Evolutionary conservation across 441 rosid genomes (phyloP).

Genomic region (Syzygium syzygioides): DNA sequence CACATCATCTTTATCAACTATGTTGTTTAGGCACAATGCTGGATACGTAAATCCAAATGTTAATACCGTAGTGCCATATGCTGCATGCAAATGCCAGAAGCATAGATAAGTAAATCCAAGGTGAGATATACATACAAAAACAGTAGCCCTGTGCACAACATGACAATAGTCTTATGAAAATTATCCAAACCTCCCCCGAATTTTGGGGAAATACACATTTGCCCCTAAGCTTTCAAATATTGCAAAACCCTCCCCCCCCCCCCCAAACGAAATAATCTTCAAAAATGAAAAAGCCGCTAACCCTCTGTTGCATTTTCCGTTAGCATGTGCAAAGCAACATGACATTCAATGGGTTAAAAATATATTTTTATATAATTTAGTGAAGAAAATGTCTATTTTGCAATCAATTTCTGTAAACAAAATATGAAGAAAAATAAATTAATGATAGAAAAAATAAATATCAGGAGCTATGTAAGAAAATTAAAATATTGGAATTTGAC

Average conservation of each 20-base stretch:
- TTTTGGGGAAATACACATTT: not conserved
- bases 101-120: not conserved
- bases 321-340: not conserved
- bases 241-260: not conserved
- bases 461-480: rapidly evolving
- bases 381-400: not conserved
- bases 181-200: not conserved
- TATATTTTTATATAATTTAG: not conserved
- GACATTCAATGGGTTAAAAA: not conserved
- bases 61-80: not conserved
- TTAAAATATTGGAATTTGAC: not conserved
- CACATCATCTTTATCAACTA: not conserved
- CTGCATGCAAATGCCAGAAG: not conserved
- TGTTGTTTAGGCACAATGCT: not conserved
- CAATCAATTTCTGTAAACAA: not conserved
- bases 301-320: not conserved
- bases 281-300: not conserved
- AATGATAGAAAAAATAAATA: not conserved
- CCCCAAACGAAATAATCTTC: not conserved
- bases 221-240: not conserved
- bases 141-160: not conserved
- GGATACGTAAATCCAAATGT: not conserved
- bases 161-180: too few relatives aligned
- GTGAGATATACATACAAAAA: not conserved
- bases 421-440: not conserved